Evolutionary conservation across 2,329 filamentous ascomycete genomes (phyloP).

Genomic region (Sclerotinia sclerotiorum): DNA sequence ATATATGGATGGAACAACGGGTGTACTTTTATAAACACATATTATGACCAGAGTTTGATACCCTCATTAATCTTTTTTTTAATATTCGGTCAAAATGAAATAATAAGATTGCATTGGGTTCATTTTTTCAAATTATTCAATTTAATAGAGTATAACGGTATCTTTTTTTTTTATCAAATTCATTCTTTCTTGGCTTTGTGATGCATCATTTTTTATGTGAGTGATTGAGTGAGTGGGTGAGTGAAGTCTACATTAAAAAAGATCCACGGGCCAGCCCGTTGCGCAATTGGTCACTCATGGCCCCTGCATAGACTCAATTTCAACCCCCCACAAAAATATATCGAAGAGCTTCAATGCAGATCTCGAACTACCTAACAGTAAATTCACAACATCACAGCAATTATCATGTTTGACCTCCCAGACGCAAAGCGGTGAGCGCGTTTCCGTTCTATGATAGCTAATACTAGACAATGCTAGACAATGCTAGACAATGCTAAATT

Average conservation of each 20-base stretch:
- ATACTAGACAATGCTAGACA: not conserved
- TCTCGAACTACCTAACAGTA: not conserved
- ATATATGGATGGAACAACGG: slow-evolving; percentile 14
- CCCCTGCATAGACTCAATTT: slow-evolving; percentile 11
- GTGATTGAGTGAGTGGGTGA: not conserved
- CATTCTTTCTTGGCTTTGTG: not conserved
- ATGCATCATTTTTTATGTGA: not conserved
- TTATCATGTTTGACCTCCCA: slow-evolving; percentile 52
- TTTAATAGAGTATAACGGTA: not conserved
- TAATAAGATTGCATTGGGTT: not conserved
- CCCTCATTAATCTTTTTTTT: slow-evolving; percentile 1
- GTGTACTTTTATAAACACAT: slow-evolving; percentile 22
- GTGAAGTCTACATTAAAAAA: not conserved
- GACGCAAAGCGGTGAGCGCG: slow-evolving; percentile 52
- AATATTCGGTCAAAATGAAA: not conserved
- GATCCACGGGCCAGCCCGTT: slow-evolving; percentile 16
- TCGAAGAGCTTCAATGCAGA: not conserved
- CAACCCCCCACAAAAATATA: slow-evolving; percentile 19
- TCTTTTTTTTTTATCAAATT: not conserved
- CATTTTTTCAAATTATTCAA: not conserved
- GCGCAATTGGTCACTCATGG: slow-evolving; percentile 16
- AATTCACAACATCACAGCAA: slow-evolving; percentile 8
- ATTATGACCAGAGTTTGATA: slow-evolving; percentile 11
- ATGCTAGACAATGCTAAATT: not conserved
- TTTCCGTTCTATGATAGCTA: not conserved